Evolutionary conservation across 176 grass and related monocot genomes (phyloP).

Genomic region (Thinopyrum elongatum): DNA sequence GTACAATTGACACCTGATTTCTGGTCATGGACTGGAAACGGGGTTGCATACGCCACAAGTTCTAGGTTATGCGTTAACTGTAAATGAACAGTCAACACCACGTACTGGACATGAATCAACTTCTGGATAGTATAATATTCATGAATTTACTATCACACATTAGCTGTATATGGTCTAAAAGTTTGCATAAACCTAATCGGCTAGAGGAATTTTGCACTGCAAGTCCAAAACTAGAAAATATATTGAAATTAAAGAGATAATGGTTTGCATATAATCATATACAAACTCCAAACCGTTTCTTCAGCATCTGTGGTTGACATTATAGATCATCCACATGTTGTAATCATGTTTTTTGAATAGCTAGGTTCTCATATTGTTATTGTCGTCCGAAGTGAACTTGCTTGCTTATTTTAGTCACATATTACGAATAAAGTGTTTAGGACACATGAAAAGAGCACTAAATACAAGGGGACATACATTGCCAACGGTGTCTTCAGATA

Average conservation of each 20-base stretch:
- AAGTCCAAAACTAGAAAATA: conserved; percentile 9
- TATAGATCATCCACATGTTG: background rate
- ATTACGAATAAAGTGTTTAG: background rate
- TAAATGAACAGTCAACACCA: conserved; percentile 13
- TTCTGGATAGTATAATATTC: background rate
- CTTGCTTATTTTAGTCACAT: background rate
- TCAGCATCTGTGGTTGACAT: conserved; percentile 11
- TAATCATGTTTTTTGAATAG: conserved; percentile 1
- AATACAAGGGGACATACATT: conserved; percentile 62
- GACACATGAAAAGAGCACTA: conserved; percentile 8
- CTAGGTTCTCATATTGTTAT: background rate
- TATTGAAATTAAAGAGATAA: conserved; percentile 14
- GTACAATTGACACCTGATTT: background rate
- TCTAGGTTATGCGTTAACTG: conserved; percentile 15
- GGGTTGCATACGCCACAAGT: background rate
- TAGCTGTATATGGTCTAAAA: conserved; percentile 14
- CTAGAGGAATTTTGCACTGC: background rate
- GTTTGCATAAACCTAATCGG: background rate
- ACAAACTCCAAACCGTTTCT: background rate
- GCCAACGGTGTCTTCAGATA: conserved; percentile 78
- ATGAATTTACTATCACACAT: background rate
- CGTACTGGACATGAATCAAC: background rate
- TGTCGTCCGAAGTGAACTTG: background rate
- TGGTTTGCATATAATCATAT: background rate
- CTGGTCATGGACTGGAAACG: background rate